Evolutionary conservation across 495 filamentous ascomycete genomes (phyloP).

Genomic region (Lophiotrema nucula): DNA sequence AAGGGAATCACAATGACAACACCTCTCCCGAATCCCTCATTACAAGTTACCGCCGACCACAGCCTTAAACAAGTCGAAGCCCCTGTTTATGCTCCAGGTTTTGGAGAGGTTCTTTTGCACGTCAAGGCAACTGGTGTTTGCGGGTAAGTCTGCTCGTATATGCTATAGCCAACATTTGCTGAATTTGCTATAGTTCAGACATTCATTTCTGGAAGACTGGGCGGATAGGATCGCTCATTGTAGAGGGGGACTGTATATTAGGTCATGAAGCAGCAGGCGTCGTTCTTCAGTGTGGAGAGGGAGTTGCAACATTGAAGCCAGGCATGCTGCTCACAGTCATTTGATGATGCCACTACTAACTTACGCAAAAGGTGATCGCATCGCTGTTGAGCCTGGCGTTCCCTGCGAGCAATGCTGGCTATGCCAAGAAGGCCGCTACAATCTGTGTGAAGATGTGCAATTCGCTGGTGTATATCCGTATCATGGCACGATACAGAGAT

Average conservation of each 20-base stretch:
- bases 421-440: slow-evolving; percentile 50
- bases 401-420: slow-evolving; percentile 49
- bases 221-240: slow-evolving; percentile 46
- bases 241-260: slow-evolving; percentile 48
- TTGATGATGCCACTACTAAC: too few species aligned
- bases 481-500: slow-evolving; percentile 57
- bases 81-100: slow-evolving; percentile 49
- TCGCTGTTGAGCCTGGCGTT: slow-evolving; percentile 52
- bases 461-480: slow-evolving; percentile 61
- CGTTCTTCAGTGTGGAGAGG: slow-evolving; percentile 48
- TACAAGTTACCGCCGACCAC: slow-evolving; percentile 58
- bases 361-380: slow-evolving; percentile 50
- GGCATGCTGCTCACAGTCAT: slow-evolving; percentile 34
- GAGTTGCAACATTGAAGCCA: slow-evolving; percentile 44
- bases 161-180: neutral
- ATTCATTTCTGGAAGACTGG: slow-evolving; percentile 51
- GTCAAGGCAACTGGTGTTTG: slow-evolving; percentile 24
- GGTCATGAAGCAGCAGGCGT: slow-evolving; percentile 52
- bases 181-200: slow-evolving; percentile 33
- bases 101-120: slow-evolving; percentile 45
- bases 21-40: slow-evolving; percentile 51
- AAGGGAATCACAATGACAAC: slow-evolving; percentile 15
- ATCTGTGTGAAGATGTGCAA: slow-evolving; percentile 49
- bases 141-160: slow-evolving; percentile 11
- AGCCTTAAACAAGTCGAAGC: slow-evolving; percentile 51